Percentiles rank a stretch among this genome's conserved stretches.
These are phyloP conservation scores for Alternaria hordeiaustralica DNA, from an alignment of 2,329 filamentous ascomycete genomes.

Conservation along the genomic window DNA sequence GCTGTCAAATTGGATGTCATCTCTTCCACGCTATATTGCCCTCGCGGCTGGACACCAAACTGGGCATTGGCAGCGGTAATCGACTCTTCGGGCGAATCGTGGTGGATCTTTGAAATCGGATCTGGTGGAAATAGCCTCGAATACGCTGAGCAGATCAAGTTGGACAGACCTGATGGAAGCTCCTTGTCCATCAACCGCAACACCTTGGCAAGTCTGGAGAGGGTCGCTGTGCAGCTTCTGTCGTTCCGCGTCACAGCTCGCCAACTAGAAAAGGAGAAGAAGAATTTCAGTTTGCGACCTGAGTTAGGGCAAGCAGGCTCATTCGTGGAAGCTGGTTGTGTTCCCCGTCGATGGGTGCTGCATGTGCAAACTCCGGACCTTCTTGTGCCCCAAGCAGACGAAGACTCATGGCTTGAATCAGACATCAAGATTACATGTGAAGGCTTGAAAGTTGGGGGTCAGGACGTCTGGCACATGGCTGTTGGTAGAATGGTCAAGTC, in stretches of 20 bases:
- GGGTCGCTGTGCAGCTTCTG: constrained; percentile 47
- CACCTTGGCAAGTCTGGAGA: constrained; percentile 46
- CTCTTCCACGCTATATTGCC: constrained; percentile 72
- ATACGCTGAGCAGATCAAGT: constrained; percentile 37
- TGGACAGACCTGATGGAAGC: constrained; percentile 28
- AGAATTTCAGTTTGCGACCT: constrained; percentile 25
- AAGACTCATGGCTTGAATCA: constrained; percentile 38
- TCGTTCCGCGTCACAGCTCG: constrained; percentile 38
- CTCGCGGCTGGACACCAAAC: constrained; percentile 70
- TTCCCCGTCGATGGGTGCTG: constrained; percentile 37
- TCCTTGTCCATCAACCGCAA: constrained; percentile 31
- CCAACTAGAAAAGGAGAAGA: constrained; percentile 30
- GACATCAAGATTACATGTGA: constrained; percentile 41
- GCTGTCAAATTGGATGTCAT: constrained; percentile 67
- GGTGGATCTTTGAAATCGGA: constrained; percentile 47
- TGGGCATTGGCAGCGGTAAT: constrained; percentile 73
- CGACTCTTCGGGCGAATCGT: constrained; percentile 43
- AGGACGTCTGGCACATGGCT: constrained; percentile 50
- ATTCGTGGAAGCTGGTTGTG: constrained; percentile 1
- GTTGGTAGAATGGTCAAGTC: constrained; percentile 48
- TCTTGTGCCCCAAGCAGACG: constrained; percentile 23
- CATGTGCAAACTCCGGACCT: constrained; percentile 39
- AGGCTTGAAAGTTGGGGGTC: constrained; percentile 34
- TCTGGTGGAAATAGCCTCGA: constrained; percentile 30
- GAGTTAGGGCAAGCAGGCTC: constrained; percentile 23